Percentiles rank a stretch among this genome's conserved stretches.
Evolutionary conservation across 139 green algal genomes (phyloP).

Genomic region (Tetraselmis striata): DNA sequence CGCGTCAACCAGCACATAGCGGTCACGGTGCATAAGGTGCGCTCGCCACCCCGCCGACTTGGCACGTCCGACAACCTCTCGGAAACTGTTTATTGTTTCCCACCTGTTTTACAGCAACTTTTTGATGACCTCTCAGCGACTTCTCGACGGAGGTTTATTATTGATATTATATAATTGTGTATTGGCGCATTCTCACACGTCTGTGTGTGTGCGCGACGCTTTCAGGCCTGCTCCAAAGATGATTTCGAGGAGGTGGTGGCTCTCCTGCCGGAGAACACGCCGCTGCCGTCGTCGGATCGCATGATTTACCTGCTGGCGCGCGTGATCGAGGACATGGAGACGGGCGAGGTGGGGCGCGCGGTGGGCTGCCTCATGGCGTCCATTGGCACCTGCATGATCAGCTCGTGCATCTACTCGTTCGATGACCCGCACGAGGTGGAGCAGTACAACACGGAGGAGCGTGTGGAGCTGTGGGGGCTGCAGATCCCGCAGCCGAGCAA

Average conservation of each 20-base stretch:
- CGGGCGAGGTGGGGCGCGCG: conserved; percentile 44
- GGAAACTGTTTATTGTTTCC: no score
- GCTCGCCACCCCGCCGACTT: no score
- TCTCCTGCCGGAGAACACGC: conserved; percentile 55
- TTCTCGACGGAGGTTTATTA: no score
- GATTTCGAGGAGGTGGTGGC: conserved; percentile 60
- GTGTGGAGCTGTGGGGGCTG: conserved; percentile 64
- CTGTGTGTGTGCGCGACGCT: no score
- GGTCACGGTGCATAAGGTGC: neutral
- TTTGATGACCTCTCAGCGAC: no score
- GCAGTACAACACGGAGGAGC: conserved; percentile 36
- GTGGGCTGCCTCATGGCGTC: conserved; percentile 68
- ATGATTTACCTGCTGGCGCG: conserved; percentile 61
- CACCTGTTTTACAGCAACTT: no score
- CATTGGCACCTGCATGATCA: conserved; percentile 65
- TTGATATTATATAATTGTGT: no score
- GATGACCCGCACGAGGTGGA: conserved; percentile 47
- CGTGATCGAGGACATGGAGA: conserved; percentile 22
- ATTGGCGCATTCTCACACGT: no score
- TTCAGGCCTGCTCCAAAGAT: conserved; percentile 50
- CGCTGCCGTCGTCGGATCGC: conserved; percentile 51
- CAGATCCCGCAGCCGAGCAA: conserved; percentile 10
- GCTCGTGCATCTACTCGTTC: conserved; percentile 63
- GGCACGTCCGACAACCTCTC: no score
- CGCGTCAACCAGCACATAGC: conserved; percentile 9